Evolutionary conservation across 2,329 filamentous ascomycete species (phyloP), one percentile per base, ranked within the genome.

Genomic region (Pyrenochaeta sp.): DNA sequence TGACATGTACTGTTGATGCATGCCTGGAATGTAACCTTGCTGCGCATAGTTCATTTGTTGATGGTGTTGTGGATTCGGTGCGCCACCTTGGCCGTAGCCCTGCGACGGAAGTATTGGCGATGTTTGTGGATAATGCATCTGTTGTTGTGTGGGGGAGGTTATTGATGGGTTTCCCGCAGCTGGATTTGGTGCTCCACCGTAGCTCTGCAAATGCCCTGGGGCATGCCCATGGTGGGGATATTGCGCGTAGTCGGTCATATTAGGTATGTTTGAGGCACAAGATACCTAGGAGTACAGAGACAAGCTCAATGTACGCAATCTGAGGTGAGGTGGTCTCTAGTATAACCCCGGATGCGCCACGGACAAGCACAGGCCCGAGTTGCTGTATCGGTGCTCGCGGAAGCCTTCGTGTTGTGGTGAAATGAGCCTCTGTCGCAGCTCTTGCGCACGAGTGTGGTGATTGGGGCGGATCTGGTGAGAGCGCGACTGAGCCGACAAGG

Each of bases 31-130:
- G 51, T 93, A 90, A 53, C 86, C 88, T 73, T 92, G 94, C 74
- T 90, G 85, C 69, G 90, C 86, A 77, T 97, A 97, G 79, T 88
- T 91, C 83, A 88, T 91, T 78, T 90, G 88, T 63, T 85, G 85
- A 44, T 86, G 85, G 45, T 86, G 85, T 64, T 87, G 72, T 44
- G 75, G 83, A 69, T 85, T 85, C 58, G 86, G 85, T 33, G 83
- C 80, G 58, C 84, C 82, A 68, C 88, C 84, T 64, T 90, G 90
- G 69, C 90, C 85, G 56, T 82, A 82, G 52, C 81, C 83, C 77
- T 95, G 91, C 46, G 90, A 89, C 21, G 90, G 86, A 50, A 95
- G 83, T 59, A 95, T 92, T 29, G 92, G 91, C 30, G 91, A 95
- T 3, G 88, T 87, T 77, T 94, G 86, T 61, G 83, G 83, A 69